These are phyloP conservation scores for Meira miltonrushii DNA, from an alignment of 1,284 basidiomycete genomes.

Conservation along the genomic window DNA sequence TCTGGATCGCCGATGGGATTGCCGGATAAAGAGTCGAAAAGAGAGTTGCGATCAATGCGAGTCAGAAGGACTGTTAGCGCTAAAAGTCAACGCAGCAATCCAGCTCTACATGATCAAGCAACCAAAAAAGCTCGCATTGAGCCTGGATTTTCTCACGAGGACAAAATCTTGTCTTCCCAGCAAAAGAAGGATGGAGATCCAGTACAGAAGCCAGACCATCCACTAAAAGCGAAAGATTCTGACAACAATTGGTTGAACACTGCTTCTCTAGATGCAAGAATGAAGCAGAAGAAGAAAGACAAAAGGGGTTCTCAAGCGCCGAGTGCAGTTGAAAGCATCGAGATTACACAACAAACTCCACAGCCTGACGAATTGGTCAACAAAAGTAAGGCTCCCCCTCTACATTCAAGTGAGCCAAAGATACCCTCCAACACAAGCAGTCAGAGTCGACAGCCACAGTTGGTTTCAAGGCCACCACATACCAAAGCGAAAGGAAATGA, in stretches of 20 bases:
- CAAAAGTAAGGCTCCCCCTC: background rate
- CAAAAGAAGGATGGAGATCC: background rate
- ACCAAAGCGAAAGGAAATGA: background rate
- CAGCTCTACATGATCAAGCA: background rate
- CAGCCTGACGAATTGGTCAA: background rate
- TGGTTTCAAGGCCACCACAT: background rate
- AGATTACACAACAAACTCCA: background rate
- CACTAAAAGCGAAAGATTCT: background rate
- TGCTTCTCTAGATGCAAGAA: background rate
- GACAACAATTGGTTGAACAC: background rate
- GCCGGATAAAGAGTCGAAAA: background rate
- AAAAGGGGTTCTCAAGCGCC: too few species aligned
- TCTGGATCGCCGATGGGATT: background rate
- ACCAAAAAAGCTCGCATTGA: background rate
- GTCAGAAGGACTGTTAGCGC: background rate
- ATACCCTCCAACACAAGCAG: background rate
- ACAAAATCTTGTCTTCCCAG: background rate
- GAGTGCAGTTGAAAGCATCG: too few species aligned
- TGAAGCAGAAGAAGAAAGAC: too few species aligned
- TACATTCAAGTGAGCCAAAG: background rate
- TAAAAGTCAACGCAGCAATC: background rate
- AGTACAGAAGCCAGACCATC: background rate
- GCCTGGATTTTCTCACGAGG: background rate
- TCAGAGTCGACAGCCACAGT: background rate
- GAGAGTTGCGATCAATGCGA: background rate